These are phyloP conservation scores for Mollisiaceae sp. DNA, from an alignment of 2,329 filamentous ascomycete genomes.

Conservation along the genomic window DNA sequence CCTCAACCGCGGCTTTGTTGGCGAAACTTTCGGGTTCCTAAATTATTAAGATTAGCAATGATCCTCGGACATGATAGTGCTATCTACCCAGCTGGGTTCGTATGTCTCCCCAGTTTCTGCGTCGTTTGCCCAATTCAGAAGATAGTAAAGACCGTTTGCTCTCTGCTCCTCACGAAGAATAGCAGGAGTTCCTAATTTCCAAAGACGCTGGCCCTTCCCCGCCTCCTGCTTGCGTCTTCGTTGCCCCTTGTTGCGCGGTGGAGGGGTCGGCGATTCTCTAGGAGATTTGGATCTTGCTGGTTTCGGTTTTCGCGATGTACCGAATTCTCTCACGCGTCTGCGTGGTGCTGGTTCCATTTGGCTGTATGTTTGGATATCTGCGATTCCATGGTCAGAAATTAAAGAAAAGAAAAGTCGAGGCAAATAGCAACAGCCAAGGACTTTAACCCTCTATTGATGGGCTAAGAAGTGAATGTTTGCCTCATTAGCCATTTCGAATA, in stretches of 20 bases:
- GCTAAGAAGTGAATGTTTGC: neutral
- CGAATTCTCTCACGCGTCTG: conserved; percentile 4
- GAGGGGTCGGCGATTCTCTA: neutral
- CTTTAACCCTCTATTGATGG: neutral
- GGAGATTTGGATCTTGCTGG: neutral
- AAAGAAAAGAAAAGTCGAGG: conserved; percentile 1
- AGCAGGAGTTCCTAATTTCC: neutral
- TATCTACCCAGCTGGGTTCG: conserved; percentile 57
- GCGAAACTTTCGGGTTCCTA: conserved; percentile 35
- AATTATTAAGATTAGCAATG: neutral
- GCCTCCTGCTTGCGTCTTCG: neutral
- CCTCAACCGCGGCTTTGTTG: conserved; percentile 8
- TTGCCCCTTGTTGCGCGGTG: neutral
- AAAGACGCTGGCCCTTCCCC: neutral
- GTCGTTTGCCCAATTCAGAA: conserved; percentile 62
- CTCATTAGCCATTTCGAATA: neutral
- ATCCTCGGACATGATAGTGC: neutral
- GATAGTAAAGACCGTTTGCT: conserved; percentile 47
- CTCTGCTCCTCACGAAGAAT: conserved; percentile 28
- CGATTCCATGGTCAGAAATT: neutral
- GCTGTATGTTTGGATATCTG: neutral
- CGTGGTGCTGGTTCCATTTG: conserved; percentile 5
- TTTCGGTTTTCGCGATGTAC: neutral
- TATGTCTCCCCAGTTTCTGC: conserved; percentile 54
- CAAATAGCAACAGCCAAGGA: neutral